Base-by-base conservation (phyloP, 768 basidiomycete species). In the Pluteus cervinus region DNA sequence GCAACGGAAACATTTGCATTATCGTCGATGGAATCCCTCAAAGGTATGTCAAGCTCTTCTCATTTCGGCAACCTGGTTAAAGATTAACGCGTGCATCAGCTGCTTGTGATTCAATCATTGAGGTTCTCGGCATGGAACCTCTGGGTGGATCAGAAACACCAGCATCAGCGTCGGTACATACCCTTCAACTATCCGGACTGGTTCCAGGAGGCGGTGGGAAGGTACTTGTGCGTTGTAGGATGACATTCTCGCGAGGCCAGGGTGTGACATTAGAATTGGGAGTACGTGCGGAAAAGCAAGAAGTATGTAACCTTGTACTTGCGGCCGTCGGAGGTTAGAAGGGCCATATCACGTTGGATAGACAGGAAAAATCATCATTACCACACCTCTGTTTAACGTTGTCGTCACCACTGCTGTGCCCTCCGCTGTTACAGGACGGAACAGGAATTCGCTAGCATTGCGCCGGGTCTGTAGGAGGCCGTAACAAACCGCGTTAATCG, bases 41-140 rank as follows among this genome's bases (percentile, higher is more conserved):
- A 93, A 73, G 90, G 93, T 93, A 80, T 62, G 42, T 44, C 24
- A 15, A 37, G 24, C 41, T 17, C 25, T 41, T 22, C 25, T 20
- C 22, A 14, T 35, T 39, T 18, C 23, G 11, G 45, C 15, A 23
- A 41, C 12, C 40, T 45, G 24, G 49, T 37, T 54, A 40, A 51
- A 33, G 36, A 20, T 33, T 37, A 36, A 29, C 48, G 40, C 44
- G 47, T 40, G 32, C n/a, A n/a, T n/a, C 55, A 94, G 93, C 91
- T 52, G 94, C 94, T 8, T 96, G 93, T 61, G 86, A 92, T 54
- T 96, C 94, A 18, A 85, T 98, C 50, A 77, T 93, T 50, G 93
- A 96, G 54, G 86, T 98, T 21, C 80, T 98, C 45, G 86, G 89
- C 56, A 98, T 99, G 94, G 91, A 97, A 53, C 76, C 96, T 5